Conservation (phyloP, 2,329 filamentous ascomycete genomes). For the Penicillium paneum region DNA sequence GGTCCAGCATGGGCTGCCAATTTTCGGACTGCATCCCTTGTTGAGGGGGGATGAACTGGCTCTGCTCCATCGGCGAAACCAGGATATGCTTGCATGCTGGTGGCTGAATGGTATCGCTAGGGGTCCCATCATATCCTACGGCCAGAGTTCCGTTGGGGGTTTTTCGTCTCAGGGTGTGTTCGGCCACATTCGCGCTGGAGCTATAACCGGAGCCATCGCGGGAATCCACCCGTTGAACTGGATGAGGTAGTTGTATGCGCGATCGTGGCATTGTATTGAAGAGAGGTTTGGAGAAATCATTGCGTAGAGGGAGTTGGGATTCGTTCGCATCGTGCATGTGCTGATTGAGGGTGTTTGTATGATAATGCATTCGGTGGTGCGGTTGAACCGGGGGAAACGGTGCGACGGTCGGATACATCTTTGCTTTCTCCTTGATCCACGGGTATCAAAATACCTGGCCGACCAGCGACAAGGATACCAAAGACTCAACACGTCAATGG, state of each 20-base stretch:
- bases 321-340: slow-evolving; percentile 32
- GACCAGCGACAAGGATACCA: slow-evolving; percentile 10
- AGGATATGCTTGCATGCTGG: slow-evolving; percentile 80
- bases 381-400: slow-evolving; percentile 44
- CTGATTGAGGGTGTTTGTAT: slow-evolving; percentile 29
- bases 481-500: slow-evolving; percentile 22
- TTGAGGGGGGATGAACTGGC: slow-evolving; percentile 32
- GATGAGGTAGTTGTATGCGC: slow-evolving; percentile 39
- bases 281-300: slow-evolving; percentile 27
- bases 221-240: slow-evolving; percentile 36
- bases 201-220: slow-evolving; percentile 28
- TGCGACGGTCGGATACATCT: slow-evolving; percentile 51
- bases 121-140: slow-evolving; percentile 84
- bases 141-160: slow-evolving; percentile 92
- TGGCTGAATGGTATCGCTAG: slow-evolving; percentile 62
- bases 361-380: slow-evolving; percentile 38
- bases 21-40: slow-evolving; percentile 31
- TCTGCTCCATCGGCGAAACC: slow-evolving; percentile 57
- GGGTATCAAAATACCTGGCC: slow-evolving; percentile 16
- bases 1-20: slow-evolving; percentile 33
- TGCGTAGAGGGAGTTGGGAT: slow-evolving; percentile 20
- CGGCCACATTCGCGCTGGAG: slow-evolving; percentile 37
- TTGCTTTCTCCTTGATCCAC: slow-evolving; percentile 20
- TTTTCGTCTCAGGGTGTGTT: slow-evolving; percentile 83
- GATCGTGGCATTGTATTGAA: slow-evolving; percentile 31